A percentile compares a stretch with the other conserved stretches of the same genome.
These are phyloP conservation scores for Candida tallmaniae DNA, from an alignment of 805 yeast genomes.

Conservation along the genomic window DNA sequence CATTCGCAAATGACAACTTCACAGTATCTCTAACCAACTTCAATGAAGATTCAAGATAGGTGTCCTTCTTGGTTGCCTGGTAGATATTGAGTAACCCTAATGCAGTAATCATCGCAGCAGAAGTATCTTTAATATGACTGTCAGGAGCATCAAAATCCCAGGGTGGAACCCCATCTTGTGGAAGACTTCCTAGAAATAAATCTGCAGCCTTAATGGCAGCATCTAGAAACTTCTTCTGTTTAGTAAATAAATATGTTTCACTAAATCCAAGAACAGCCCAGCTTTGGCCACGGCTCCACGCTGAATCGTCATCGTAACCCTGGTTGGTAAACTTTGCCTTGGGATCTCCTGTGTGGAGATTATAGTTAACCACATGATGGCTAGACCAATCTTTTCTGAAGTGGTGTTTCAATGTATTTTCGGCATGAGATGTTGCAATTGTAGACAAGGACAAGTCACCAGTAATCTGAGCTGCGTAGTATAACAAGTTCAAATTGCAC, in stretches of 20 bases:
- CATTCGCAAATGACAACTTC: conserved; percentile 7
- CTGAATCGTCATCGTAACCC: conserved; percentile 21
- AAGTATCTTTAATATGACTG: conserved; percentile 17
- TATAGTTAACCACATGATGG: conserved; percentile 21
- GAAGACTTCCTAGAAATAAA: conserved; percentile 17
- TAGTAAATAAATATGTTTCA: conserved; percentile 20
- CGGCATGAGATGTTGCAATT: conserved; percentile 26
- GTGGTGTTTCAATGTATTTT: conserved; percentile 20
- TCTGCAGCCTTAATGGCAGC: conserved; percentile 19
- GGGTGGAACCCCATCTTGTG: conserved; percentile 19
- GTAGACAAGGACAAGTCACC: conserved; percentile 21
- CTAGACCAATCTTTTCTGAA: conserved; percentile 17
- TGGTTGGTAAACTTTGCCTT: conserved; percentile 22
- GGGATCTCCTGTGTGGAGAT: conserved; percentile 15
- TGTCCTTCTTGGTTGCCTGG: conserved; percentile 11
- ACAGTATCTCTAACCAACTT: conserved; percentile 14
- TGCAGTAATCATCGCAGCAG: conserved; percentile 25
- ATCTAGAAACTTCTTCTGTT: conserved; percentile 18
- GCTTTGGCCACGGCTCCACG: conserved; percentile 30
- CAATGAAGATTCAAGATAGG: conserved; percentile 14
- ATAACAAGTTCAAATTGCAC: conserved; percentile 21
- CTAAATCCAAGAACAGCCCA: conserved; percentile 27
- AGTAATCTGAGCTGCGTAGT: conserved; percentile 18
- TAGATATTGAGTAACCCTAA: conserved; percentile 21
- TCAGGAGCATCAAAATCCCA: conserved; percentile 27